Base-by-base conservation (phyloP, 192 early-diverging fungal species). In the Dissophora ornata region DNA sequence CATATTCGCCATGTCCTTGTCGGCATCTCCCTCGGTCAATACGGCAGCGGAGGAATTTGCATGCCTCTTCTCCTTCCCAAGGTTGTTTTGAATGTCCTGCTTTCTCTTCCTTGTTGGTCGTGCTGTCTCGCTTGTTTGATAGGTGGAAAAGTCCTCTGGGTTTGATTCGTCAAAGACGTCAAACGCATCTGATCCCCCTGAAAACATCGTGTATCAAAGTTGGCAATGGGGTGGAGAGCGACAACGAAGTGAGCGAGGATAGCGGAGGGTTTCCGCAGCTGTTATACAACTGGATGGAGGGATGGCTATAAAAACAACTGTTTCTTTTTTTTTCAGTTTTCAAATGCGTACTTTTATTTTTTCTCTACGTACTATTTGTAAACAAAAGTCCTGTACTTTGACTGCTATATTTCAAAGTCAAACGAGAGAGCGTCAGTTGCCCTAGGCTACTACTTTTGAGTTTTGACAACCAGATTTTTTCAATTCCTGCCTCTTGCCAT, bases 111-210 rank as follows among this genome's bases (percentile, higher is more conserved):
- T 57, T 48, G 42, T 48, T 22, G 57, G 50, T 19, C 62, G 55
- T 16, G 44, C 24, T 12, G 48, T 48, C 1, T 59, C 62, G 8
- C 38, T 25, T 5, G 50, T 52, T 16, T 58, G 25, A 16, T 65
- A 60, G 40, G 48, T 40, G 16, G 71, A 75, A 34, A 65, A 75
- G 60, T 75, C 71, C 41, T 75, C 62, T 21, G 56, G 25, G 18
- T 50, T 46, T 0, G 62, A 44, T 57, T 65, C 62, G 62, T 75
- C 63, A 60, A 75, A 75, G 62, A 75, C 60, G 34, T 75, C 71
- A 26, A 75, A 75, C 13, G 56, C 50, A 44, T 75, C 71, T 36
- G 50, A 50, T 40, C 42, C 57, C 25, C 67, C 67, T 58, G 67
- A 69, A 40, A 69, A 69, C 67, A 69, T 69, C 47, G 24, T 30